phyloP scores from a whole-genome alignment of 768 basidiomycete species.

The Kwoniella dendrophila region DNA sequence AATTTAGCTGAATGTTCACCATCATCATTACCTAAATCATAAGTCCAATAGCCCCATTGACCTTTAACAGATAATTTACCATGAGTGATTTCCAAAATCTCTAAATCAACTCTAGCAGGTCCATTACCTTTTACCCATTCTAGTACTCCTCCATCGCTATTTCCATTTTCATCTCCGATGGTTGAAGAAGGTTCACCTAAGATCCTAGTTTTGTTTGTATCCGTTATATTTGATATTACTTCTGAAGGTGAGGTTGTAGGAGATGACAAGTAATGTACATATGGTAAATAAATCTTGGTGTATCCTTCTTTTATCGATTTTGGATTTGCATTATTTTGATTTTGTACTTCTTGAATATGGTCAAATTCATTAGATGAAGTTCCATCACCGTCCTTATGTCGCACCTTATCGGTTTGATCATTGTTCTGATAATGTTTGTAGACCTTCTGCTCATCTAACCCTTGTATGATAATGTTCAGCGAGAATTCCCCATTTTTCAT shows the following conservation, averaged over 20 bases:
- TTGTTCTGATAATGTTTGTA: neutral
- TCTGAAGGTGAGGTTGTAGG: neutral
- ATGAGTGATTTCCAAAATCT: conserved; percentile 31
- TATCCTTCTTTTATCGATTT: conserved; percentile 33
- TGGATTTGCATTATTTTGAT: conserved; percentile 15
- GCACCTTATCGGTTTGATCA: neutral
- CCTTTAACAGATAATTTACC: conserved; percentile 33
- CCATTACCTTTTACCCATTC: conserved; percentile 29
- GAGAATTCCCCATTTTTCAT: conserved; percentile 70
- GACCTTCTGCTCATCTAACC: neutral
- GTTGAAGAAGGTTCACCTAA: conserved; percentile 28
- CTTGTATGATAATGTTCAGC: conserved; percentile 63
- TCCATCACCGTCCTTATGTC: neutral
- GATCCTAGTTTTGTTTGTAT: conserved; percentile 3
- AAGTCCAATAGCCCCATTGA: conserved; percentile 41
- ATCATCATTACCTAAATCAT: conserved; percentile 18
- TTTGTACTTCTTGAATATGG: neutral
- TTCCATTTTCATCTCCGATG: neutral
- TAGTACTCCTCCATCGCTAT: no score
- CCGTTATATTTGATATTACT: conserved; percentile 47
- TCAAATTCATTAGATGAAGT: neutral
- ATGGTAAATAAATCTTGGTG: conserved; percentile 86
- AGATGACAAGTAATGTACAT: conserved; percentile 89
- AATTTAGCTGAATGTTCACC: conserved; percentile 25
- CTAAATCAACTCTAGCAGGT: conserved; percentile 33